Percentiles rank a stretch among this genome's conserved stretches.
Evolutionary conservation across 2,329 filamentous ascomycete species (phyloP).

Genomic region (Bimuria novae-zelandiae): DNA sequence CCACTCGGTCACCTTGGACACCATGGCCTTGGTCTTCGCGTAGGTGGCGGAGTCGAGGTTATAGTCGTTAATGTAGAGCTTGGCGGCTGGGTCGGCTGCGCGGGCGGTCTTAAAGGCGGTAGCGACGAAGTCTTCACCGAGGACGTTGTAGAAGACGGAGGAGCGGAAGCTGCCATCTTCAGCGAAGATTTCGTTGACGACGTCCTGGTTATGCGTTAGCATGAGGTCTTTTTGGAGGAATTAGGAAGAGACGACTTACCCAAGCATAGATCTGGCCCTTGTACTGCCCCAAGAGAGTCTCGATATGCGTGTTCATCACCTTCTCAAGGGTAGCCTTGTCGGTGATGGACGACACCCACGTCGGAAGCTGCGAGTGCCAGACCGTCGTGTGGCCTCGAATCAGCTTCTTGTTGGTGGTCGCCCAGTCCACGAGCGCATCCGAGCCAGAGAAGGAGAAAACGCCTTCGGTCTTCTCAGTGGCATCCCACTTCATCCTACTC

Average conservation of each 20-base stretch:
- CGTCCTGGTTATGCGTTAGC: slow-evolving; percentile 50
- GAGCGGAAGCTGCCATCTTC: slow-evolving; percentile 63
- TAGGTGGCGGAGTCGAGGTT: slow-evolving; percentile 64
- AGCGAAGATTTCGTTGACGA: slow-evolving; percentile 66
- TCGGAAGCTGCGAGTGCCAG: slow-evolving; percentile 60
- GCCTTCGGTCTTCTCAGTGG: slow-evolving; percentile 54
- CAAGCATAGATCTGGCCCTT: slow-evolving; percentile 67
- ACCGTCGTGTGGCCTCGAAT: slow-evolving; percentile 68
- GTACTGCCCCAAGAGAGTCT: slow-evolving; percentile 61
- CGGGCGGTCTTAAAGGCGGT: slow-evolving; percentile 73
- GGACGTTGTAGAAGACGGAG: slow-evolving; percentile 68
- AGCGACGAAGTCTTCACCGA: slow-evolving; percentile 71
- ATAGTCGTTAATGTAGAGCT: slow-evolving; percentile 77
- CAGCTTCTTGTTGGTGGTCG: slow-evolving; percentile 58
- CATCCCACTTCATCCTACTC: slow-evolving; percentile 68
- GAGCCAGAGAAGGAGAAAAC: slow-evolving; percentile 61
- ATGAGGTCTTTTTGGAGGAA: background rate
- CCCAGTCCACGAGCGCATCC: slow-evolving; percentile 66
- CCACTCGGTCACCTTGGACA: slow-evolving; percentile 66
- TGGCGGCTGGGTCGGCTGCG: slow-evolving; percentile 67
- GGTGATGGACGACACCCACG: slow-evolving; percentile 63
- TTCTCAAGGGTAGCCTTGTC: slow-evolving; percentile 58
- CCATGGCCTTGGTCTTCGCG: slow-evolving; percentile 63
- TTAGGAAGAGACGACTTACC: slow-evolving; percentile 35
- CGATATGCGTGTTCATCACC: slow-evolving; percentile 65